Evolutionary conservation across 2,329 filamentous ascomycete species (phyloP), one percentile per base, ranked within the genome.

Genomic region (Aspergillus calidoustus): DNA sequence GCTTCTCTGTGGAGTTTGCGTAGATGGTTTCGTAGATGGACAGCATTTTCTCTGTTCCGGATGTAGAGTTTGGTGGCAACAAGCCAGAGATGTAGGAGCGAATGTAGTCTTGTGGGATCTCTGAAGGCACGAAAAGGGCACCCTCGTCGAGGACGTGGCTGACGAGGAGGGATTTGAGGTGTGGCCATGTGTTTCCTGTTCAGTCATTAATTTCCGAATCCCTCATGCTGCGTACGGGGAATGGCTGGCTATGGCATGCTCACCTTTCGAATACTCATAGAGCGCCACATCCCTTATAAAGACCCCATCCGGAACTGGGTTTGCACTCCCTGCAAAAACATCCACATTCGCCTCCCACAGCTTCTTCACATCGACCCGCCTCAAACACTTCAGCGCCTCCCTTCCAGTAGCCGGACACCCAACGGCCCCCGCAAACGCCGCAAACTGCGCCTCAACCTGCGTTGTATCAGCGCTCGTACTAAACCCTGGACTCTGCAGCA

Each of bases 141-240:
- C 22, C 23, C 34, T 57, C 54, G 43, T 57, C 54, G 3, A 57
- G 30, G 7, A 57, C 54, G 44, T 57, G 41, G 43, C 23, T 19
- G 22, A 57, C 22, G 19, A 57, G 48, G 9, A 57, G 22, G 7
- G 54, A 57, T 6, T 57, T 46, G 17, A 57, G 22, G 15, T 38
- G 19, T 19, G 19, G 15, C 54, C 54, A 57, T 44, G 23, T 19
- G 17, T 57, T 49, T 57, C 54, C 54, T 57, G 17, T 19, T 19
- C 8, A 1, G 13, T 13, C 6, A 13, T 38, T 8, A 38, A 11
- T 8, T 9, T 38, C 19, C 19, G 19, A 2, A 1, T 19, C 19
- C 19, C 19, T 19, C 19, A 19, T 19, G 19, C 19, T 19, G 1
- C 31, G 5, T 11, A 1, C 7, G 3, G 11, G 8, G 9, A 38